These are phyloP conservation scores for Crithidia sp. DNA, from an alignment of 208 protist genomes.

Conservation along the genomic window DNA sequence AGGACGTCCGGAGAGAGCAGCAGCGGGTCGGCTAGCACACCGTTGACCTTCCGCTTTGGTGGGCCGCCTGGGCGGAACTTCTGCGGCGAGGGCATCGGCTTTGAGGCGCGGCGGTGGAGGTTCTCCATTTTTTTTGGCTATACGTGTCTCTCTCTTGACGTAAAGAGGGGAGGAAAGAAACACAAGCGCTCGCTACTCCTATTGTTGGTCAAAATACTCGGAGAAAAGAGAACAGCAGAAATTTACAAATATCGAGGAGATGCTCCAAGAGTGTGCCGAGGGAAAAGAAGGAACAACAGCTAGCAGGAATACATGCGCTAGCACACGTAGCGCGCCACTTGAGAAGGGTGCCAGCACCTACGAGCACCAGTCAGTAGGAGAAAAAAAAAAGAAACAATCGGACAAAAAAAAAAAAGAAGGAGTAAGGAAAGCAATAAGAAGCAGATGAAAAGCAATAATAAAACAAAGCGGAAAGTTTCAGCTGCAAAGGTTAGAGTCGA, in stretches of 20 bases:
- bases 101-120: slow-evolving; percentile 10
- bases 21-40: slow-evolving; percentile 24
- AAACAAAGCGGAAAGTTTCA: no score
- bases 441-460: neutral
- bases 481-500: no score
- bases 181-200: neutral
- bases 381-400: no score
- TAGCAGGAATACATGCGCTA: no score
- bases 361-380: no score
- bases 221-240: neutral
- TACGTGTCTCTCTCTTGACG: neutral
- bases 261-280: no score
- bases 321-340: no score
- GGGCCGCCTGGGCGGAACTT: slow-evolving; percentile 49
- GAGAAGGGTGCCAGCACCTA: no score
- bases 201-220: neutral
- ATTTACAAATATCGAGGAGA: no score
- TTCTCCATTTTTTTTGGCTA: slow-evolving; percentile 26
- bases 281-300: no score
- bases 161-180: neutral
- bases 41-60: slow-evolving; percentile 11
- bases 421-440: neutral
- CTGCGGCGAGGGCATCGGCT: slow-evolving; percentile 35
- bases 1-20: slow-evolving; percentile 81
- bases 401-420: neutral